Conservation (phyloP, 768 basidiomycete species). For the Amanita muscaria region DNA sequence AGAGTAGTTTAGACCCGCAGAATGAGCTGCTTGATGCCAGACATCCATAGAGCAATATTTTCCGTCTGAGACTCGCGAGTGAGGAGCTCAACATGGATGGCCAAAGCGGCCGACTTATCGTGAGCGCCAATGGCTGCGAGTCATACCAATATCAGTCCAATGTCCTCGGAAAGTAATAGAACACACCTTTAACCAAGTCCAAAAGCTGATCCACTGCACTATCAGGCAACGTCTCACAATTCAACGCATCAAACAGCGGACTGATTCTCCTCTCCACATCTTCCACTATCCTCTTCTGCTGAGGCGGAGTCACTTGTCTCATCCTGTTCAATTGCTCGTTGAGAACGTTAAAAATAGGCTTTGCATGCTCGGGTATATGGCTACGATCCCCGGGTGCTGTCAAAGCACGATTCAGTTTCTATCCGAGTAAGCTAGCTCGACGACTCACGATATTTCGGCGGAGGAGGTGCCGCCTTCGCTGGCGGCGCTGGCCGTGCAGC, state of each 20-base stretch:
- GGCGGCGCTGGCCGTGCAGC: constrained; percentile 9
- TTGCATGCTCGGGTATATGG: constrained; percentile 73
- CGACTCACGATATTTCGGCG: constrained; percentile 25
- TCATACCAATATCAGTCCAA: constrained; percentile 2
- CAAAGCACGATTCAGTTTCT: constrained; percentile 10
- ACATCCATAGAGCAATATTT: constrained; percentile 83
- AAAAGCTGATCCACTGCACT: constrained; percentile 63
- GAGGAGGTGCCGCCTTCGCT: constrained; percentile 14
- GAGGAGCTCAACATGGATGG: constrained; percentile 80
- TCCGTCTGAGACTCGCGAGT: constrained; percentile 73
- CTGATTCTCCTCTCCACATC: constrained; percentile 84
- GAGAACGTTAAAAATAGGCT: constrained; percentile 61
- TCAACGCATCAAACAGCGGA: constrained; percentile 83
- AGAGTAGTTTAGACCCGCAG: constrained; percentile 46
- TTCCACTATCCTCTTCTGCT: constrained; percentile 77
- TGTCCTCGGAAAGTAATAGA: neutral
- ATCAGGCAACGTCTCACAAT: constrained; percentile 73
- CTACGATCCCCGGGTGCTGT: constrained; percentile 82
- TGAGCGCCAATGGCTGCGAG: constrained; percentile 67
- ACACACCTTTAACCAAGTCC: constrained; percentile 63
- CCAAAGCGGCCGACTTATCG: constrained; percentile 69
- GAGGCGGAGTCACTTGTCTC: constrained; percentile 72
- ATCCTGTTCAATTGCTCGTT: constrained; percentile 52
- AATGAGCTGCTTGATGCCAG: constrained; percentile 84
- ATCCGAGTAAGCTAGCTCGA: neutral